Conservation (phyloP, 768 basidiomycete genomes). For the Leccinum subgranulosum region DNA sequence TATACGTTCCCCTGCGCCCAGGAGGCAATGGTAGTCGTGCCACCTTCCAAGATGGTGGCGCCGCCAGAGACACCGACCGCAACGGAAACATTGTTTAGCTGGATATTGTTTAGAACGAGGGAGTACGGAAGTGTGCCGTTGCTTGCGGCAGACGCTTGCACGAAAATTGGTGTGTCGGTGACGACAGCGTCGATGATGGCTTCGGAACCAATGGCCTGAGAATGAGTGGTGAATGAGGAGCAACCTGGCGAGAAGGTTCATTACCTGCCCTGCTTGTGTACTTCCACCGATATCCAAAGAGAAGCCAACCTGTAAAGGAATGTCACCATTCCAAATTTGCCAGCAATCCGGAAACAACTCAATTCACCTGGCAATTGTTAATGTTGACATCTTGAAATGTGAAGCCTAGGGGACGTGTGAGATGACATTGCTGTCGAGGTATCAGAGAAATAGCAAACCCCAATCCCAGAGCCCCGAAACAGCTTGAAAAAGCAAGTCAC, state of each 20-base stretch:
- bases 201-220: constrained; percentile 41
- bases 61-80: constrained; percentile 33
- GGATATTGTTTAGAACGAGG: constrained; percentile 35
- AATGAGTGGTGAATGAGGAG: background rate
- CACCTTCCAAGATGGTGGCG: constrained; percentile 34
- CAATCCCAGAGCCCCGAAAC: constrained; percentile 38
- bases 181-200: constrained; percentile 46
- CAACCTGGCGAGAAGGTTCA: background rate
- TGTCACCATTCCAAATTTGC: background rate
- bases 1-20: constrained; percentile 80
- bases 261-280: constrained; percentile 32
- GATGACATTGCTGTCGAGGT: background rate
- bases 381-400: constrained; percentile 52
- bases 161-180: constrained; percentile 42
- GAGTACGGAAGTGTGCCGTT: constrained; percentile 31
- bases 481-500: constrained; percentile 16
- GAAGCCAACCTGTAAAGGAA: constrained; percentile 38
- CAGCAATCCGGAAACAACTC: background rate
- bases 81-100: constrained; percentile 31
- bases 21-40: constrained; percentile 36
- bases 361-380: constrained; percentile 32
- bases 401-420: constrained; percentile 35
- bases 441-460: constrained; percentile 27
- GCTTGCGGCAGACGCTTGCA: constrained; percentile 35
- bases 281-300: constrained; percentile 40